These are phyloP conservation scores for Aphanomyces stellatus DNA, from an alignment of 352 stramenopile genomes.

Conservation along the genomic window DNA sequence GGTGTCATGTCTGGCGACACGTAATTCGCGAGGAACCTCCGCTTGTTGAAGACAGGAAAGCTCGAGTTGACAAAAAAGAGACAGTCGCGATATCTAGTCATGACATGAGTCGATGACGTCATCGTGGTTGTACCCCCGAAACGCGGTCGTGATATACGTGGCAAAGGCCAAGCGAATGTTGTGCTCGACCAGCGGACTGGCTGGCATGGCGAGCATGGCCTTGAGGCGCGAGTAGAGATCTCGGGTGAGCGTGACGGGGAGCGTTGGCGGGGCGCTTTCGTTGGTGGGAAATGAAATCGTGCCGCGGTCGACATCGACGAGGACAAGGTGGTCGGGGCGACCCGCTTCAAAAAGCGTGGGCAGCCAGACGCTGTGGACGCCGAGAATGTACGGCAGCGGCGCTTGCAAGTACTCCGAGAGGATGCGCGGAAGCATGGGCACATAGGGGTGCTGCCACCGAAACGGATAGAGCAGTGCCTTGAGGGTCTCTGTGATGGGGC, in stretches of 20 bases:
- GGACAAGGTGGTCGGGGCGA: constrained; percentile 69
- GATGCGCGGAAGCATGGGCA: constrained; percentile 69
- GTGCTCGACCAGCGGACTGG: constrained; percentile 40
- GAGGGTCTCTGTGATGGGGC: constrained; percentile 57
- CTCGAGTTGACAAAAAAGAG: constrained; percentile 82
- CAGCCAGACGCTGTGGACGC: constrained; percentile 67
- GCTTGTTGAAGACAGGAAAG: constrained; percentile 83
- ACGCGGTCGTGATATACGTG: constrained; percentile 51
- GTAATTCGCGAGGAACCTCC: constrained; percentile 59
- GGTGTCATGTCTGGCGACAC: constrained; percentile 44
- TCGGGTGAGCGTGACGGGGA: constrained; percentile 44
- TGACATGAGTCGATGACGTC: too few relatives aligned
- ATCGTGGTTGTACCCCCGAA: constrained; percentile 47
- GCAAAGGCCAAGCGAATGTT: constrained; percentile 67
- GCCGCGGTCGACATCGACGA: constrained; percentile 70
- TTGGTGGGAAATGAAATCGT: constrained; percentile 49
- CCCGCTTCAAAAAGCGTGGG: constrained; percentile 50
- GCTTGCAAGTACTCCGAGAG: constrained; percentile 80
- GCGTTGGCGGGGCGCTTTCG: constrained; percentile 30
- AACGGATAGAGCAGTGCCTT: constrained; percentile 80
- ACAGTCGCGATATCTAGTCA: constrained; percentile 59
- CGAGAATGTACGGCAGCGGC: constrained; percentile 72
- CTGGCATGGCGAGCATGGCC: constrained; percentile 28
- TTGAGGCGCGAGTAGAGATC: constrained; percentile 43
- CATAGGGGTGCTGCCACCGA: constrained; percentile 78